These are phyloP conservation scores for Ganoderma sp. DNA, from an alignment of 1,284 basidiomycete genomes.

Conservation along the genomic window DNA sequence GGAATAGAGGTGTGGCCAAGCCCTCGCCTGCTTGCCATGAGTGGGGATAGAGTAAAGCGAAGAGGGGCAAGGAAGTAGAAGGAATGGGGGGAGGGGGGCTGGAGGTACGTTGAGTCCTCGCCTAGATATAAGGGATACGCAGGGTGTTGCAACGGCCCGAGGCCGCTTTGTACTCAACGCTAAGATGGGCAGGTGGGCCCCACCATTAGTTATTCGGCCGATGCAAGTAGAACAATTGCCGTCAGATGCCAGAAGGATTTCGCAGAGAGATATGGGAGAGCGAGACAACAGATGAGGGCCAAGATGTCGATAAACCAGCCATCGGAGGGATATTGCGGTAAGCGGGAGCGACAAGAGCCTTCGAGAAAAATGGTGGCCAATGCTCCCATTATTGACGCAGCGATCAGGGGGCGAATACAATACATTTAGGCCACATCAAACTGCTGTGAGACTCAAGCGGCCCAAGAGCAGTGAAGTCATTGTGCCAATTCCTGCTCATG, in stretches of 20 bases:
- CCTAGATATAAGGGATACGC: background rate
- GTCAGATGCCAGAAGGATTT: background rate
- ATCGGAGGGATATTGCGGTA: background rate
- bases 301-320: background rate
- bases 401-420: background rate
- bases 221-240: background rate
- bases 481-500: background rate
- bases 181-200: background rate
- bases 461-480: background rate
- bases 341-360: background rate
- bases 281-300: background rate
- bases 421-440: no score
- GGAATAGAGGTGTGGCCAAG: conserved; percentile 20
- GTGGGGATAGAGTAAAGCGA: conserved; percentile 10
- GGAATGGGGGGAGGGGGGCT: background rate
- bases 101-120: background rate
- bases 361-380: background rate
- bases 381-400: background rate
- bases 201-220: background rate
- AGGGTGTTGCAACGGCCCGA: background rate
- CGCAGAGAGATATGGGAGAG: background rate
- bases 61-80: background rate
- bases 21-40: conserved; percentile 15
- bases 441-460: no score
- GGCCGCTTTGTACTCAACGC: background rate